A percentile compares a stretch with the other conserved stretches of the same genome.
These are phyloP conservation scores for Prorocentrum cordatum DNA, from an alignment of 169 alveolate species.

Conservation along the genomic window DNA sequence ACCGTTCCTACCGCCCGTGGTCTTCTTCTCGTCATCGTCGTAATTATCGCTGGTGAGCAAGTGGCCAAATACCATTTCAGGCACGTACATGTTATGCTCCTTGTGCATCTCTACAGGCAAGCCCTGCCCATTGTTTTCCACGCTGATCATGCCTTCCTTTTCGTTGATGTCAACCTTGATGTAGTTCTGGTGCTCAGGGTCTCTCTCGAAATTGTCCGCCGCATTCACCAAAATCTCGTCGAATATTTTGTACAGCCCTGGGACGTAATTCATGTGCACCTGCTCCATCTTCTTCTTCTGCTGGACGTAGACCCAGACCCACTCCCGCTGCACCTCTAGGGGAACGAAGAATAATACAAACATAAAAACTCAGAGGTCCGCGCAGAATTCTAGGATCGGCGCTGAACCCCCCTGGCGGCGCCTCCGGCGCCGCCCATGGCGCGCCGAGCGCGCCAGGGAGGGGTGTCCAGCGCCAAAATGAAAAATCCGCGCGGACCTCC, in stretches of 20 bases:
- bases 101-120: constrained; percentile 79
- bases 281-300: constrained; percentile 41
- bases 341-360: too few species aligned
- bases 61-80: constrained; percentile 97
- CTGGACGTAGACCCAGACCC: constrained; percentile 47
- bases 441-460: too few species aligned
- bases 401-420: too few species aligned
- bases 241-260: constrained; percentile 64
- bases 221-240: constrained; percentile 99
- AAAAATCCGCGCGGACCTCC: too few species aligned
- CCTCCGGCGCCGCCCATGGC: too few species aligned
- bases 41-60: constrained; percentile 96
- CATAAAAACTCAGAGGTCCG: too few species aligned
- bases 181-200: constrained; percentile 74
- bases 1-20: constrained; percentile 99
- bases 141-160: constrained; percentile 2
- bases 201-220: constrained; percentile 88
- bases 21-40: constrained; percentile 90
- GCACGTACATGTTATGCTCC: constrained; percentile 94
- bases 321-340: constrained; percentile 38
- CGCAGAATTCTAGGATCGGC: too few species aligned
- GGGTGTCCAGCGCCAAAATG: too few species aligned
- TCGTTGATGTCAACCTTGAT: constrained; percentile 63
- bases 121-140: constrained; percentile 52
- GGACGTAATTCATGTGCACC: constrained; percentile 32